These are phyloP conservation scores for Chaetomium sp. DNA, from an alignment of 2,329 filamentous ascomycete species.

Conservation along the genomic window DNA sequence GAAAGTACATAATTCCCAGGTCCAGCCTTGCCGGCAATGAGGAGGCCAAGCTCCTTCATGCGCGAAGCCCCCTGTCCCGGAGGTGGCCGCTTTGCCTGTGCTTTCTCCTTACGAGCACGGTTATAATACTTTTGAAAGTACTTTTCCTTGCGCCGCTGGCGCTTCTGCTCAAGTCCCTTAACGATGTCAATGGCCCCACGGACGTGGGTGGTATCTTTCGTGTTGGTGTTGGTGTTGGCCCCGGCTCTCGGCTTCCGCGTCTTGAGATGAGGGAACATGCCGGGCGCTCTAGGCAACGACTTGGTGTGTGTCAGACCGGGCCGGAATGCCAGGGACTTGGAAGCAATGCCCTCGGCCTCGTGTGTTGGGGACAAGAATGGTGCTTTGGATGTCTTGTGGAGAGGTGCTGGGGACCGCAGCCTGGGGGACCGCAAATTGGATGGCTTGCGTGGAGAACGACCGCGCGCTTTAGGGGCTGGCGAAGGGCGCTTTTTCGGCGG, in stretches of 20 bases:
- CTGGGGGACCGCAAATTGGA: constrained; percentile 65
- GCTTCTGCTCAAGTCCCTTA: constrained; percentile 91
- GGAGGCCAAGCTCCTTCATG: constrained; percentile 86
- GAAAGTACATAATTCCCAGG: constrained; percentile 73
- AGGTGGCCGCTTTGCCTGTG: constrained; percentile 57
- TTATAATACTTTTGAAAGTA: constrained; percentile 84
- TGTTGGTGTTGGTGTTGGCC: constrained; percentile 29
- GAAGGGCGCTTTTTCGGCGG: constrained; percentile 44
- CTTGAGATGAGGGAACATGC: constrained; percentile 55
- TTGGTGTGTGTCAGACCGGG: constrained; percentile 71
- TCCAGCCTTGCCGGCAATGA: constrained; percentile 75
- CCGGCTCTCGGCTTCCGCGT: constrained; percentile 27
- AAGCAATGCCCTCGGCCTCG: constrained; percentile 34
- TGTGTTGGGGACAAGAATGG: constrained; percentile 41
- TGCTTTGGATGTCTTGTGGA: constrained; percentile 42
- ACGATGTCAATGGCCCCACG: constrained; percentile 97
- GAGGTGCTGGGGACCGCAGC: constrained; percentile 64
- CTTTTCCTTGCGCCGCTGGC: constrained; percentile 87
- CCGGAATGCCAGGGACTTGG: constrained; percentile 46
- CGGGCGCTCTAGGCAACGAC: constrained; percentile 75
- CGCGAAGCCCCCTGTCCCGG: constrained; percentile 86
- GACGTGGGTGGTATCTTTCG: constrained; percentile 54
- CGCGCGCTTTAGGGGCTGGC: constrained; percentile 45
- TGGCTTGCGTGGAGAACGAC: constrained; percentile 51
- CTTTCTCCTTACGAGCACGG: constrained; percentile 64